Base-by-base conservation (phyloP, 2,329 filamentous ascomycete species). In the Boeremia exigua region DNA sequence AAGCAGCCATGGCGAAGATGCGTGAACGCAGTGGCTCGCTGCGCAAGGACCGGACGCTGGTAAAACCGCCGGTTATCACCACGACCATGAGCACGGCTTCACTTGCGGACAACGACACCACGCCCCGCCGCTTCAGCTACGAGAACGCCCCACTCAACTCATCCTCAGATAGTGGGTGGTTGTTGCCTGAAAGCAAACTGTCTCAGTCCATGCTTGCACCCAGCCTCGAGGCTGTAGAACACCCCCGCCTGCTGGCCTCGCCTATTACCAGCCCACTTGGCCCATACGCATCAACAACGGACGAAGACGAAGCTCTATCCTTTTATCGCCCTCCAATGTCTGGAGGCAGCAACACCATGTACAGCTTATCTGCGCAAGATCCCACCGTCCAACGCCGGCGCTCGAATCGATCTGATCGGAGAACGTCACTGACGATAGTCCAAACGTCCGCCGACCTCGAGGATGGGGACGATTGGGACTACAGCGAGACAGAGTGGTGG, bases 401-500 rank as follows among this genome's bases (percentile, higher is more conserved):
- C 38, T 68, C 67, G 36, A 70, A 66, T 56, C 67, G 69, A 48
- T 61, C 63, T 23, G 63, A 61, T 9, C 67, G 66, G 39, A 63
- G 58, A 32, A 59, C 69, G 19, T 66, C 67, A 15, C 50, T 67
- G 33, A 59, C 67, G 2, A 61, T 59, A 19, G 60, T 67, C 29
- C 63, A 65, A 30, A 65, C 66, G 23, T 63, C 66, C 38, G 56
- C 67, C 32, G 66, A 69, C 30, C 38, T 66, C 12, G 63, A 67
- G 29, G 36, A 68, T 40, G 68, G 71, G 45, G 66, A 88, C 80
- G 87, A 88, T 56, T 95, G 92, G 88, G 91, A 96, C 77, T 97
- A 98, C 71, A 86, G 88, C 37, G 93, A 97, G 78, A 99, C 95
- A 0, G 93, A 95, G 68, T 96, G 91, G 88, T 99, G 95, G 94